Percentiles rank a stretch among this genome's conserved stretches.
Evolutionary conservation across 176 grass and related monocot genomes (phyloP).

Genomic region (Oryza rufipogon): DNA sequence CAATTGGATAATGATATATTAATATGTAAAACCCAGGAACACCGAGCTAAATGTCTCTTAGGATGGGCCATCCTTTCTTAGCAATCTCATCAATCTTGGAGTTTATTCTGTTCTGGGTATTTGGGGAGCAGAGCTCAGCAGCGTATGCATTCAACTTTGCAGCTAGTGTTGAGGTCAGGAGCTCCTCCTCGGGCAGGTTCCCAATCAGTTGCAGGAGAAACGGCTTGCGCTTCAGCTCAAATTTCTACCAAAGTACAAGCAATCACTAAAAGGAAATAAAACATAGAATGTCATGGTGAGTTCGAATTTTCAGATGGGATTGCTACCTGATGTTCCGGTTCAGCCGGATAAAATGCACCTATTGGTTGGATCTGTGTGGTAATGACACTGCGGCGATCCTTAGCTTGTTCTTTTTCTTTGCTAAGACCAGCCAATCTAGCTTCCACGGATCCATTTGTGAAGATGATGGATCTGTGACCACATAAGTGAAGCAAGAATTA

Average conservation of each 20-base stretch:
- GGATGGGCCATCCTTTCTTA: slow-evolving; percentile 82
- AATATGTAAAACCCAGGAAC: background rate
- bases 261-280: background rate
- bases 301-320: background rate
- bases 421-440: slow-evolving; percentile 66
- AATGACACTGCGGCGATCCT: slow-evolving; percentile 67
- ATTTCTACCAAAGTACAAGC: slow-evolving; percentile 67
- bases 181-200: slow-evolving; percentile 83
- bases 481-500: slow-evolving; percentile 8
- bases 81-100: slow-evolving; percentile 74
- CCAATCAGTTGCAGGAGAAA: slow-evolving; percentile 83
- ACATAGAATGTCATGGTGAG: background rate
- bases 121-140: slow-evolving; percentile 73
- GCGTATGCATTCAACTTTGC: slow-evolving; percentile 80
- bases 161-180: slow-evolving; percentile 67
- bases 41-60: slow-evolving; percentile 64
- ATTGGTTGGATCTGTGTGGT: slow-evolving; percentile 83
- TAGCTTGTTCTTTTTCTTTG: slow-evolving; percentile 93
- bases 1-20: background rate
- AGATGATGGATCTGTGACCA: slow-evolving; percentile 76
- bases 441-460: slow-evolving; percentile 79
- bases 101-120: slow-evolving; percentile 69
- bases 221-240: slow-evolving; percentile 83
- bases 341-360: slow-evolving; percentile 75
- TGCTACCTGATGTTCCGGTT: slow-evolving; percentile 94